Percentiles rank a stretch among this genome's conserved stretches.
These are phyloP conservation scores for Hamamelis virginiana DNA, from an alignment of 164 flowering plant species.

Conservation along the genomic window DNA sequence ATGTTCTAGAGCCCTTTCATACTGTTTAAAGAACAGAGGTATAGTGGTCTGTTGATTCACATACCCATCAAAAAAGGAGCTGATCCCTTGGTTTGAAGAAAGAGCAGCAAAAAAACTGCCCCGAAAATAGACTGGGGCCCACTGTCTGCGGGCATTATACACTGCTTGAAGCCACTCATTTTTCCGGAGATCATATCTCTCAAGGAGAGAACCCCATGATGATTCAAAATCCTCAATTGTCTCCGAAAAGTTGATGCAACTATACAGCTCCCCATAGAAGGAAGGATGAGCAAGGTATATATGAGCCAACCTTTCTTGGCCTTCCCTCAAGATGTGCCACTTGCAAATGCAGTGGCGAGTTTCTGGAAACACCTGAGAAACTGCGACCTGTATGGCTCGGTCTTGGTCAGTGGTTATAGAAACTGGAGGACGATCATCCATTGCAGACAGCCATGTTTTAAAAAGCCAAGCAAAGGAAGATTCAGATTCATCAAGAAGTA, in stretches of 20 bases:
- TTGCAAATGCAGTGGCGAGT: conserved; percentile 65
- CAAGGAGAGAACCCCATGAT: conserved; percentile 55
- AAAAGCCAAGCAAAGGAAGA: conserved; percentile 70
- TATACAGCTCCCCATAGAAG: conserved; percentile 55
- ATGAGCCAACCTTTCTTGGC: conserved; percentile 61
- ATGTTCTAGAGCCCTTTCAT: conserved; percentile 51
- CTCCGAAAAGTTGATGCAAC: conserved; percentile 63
- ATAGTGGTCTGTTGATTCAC: conserved; percentile 49
- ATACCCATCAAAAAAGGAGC: conserved; percentile 55
- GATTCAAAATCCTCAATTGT: conserved; percentile 71
- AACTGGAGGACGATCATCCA: conserved; percentile 58
- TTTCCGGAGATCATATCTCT: conserved; percentile 49
- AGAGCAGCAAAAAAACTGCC: conserved; percentile 64
- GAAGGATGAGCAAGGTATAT: conserved; percentile 49
- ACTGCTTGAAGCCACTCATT: conserved; percentile 74
- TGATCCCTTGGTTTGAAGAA: conserved; percentile 38
- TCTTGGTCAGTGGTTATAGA: conserved; percentile 73
- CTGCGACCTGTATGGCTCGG: conserved; percentile 59
- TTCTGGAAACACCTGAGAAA: conserved; percentile 58
- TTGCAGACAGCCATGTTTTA: conserved; percentile 68
- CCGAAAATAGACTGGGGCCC: conserved; percentile 74
- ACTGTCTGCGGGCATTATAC: conserved; percentile 53
- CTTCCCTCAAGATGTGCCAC: conserved; percentile 76
- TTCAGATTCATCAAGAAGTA: conserved; percentile 69
- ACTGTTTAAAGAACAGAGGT: conserved; percentile 50